These are phyloP conservation scores for Chlorella vulgaris DNA, from an alignment of 139 green algal species.

Conservation along the genomic window DNA sequence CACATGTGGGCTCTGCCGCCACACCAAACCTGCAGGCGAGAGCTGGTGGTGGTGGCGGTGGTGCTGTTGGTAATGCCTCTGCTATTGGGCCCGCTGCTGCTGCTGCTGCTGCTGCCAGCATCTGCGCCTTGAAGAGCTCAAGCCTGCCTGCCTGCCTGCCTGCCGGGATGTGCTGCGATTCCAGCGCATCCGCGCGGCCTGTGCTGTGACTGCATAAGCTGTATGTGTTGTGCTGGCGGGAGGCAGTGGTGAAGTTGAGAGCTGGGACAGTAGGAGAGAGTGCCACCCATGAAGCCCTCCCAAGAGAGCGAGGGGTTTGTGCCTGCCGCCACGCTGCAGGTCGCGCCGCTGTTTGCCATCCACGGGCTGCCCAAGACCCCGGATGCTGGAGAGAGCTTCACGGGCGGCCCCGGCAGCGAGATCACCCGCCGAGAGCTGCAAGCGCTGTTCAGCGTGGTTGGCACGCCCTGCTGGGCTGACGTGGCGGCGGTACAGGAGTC, in stretches of 20 bases:
- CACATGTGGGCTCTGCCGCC: conserved; percentile 67
- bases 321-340: conserved; percentile 33
- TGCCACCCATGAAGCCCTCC: no score
- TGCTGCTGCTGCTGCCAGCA: no score
- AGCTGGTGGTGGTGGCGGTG: neutral
- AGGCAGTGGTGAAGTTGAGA: no score
- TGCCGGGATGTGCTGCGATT: neutral
- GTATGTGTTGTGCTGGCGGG: no score
- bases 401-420: conserved; percentile 32
- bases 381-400: conserved; percentile 46
- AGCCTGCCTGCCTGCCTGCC: neutral
- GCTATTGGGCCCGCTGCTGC: no score
- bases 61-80: no score
- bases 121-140: no score
- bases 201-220: neutral
- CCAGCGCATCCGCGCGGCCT: no score
- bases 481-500: conserved; percentile 69
- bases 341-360: conserved; percentile 83
- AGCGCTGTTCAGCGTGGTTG: conserved; percentile 89
- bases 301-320: no score
- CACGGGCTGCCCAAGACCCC: conserved; percentile 71
- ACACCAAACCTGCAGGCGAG: conserved; percentile 73
- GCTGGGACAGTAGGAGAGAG: no score
- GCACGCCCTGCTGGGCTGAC: conserved; percentile 82
- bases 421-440: conserved; percentile 73